Percentiles rank a stretch among this genome's conserved stretches.
phyloP scores from a whole-genome alignment of 306 rosid genomes.

The Sesbania bispinosa region DNA sequence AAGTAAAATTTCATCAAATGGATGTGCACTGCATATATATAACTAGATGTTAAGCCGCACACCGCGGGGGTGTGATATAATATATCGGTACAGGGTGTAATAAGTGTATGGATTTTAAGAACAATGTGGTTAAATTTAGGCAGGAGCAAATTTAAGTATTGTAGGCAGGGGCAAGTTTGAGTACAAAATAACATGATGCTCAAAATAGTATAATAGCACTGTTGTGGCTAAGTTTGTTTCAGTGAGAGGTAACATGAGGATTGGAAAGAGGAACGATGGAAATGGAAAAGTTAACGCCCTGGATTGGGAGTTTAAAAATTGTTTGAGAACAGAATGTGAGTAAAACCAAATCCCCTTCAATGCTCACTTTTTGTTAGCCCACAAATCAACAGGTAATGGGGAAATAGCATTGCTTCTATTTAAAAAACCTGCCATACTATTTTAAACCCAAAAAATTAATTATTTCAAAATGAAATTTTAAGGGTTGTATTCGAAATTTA shows the following conservation, averaged over 20 bases:
- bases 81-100: too few relatives aligned
- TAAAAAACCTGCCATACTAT: background rate
- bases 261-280: background rate
- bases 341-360: background rate
- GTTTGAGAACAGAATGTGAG: background rate
- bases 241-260: background rate
- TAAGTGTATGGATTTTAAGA: too few relatives aligned
- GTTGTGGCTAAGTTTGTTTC: background rate
- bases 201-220: conserved; percentile 7
- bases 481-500: background rate
- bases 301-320: background rate
- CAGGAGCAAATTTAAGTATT: too few relatives aligned
- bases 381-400: background rate
- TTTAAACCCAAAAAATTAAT: background rate
- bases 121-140: too few relatives aligned
- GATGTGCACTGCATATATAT: background rate
- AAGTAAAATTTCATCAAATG: background rate
- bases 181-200: background rate
- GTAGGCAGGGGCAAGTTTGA: background rate
- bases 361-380: background rate
- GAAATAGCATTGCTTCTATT: background rate
- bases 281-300: background rate
- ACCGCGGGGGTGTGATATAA: too few relatives aligned
- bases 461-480: background rate
- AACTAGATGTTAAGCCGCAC: too few relatives aligned